Percentiles rank a stretch among this genome's conserved stretches.
Evolutionary conservation across 345 rosid genomes (phyloP).

Genomic region (Capsella bursapastoris): DNA sequence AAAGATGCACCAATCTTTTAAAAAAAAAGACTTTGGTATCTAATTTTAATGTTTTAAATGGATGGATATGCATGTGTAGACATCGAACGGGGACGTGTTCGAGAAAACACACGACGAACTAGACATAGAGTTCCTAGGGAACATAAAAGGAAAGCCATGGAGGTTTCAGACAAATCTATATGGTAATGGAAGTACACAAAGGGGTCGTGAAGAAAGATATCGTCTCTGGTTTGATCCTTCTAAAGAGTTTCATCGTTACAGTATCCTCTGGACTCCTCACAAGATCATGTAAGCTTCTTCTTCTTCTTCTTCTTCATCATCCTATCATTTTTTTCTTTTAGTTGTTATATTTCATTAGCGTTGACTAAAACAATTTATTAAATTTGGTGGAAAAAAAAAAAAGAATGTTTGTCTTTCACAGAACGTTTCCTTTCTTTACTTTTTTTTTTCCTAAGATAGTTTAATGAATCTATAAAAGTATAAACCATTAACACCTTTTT

Average conservation of each 20-base stretch:
- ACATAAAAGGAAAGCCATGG: constrained; percentile 84
- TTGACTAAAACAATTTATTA: constrained; percentile 24
- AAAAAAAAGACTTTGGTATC: background rate
- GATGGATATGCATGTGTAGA: constrained; percentile 44
- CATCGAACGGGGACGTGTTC: constrained; percentile 84
- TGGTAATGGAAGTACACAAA: constrained; percentile 84
- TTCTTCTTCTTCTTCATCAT: no score
- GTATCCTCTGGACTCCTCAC: constrained; percentile 85
- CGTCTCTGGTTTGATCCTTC: constrained; percentile 95
- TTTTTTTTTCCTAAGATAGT: constrained; percentile 14
- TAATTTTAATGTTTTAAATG: background rate
- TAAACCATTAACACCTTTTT: no score
- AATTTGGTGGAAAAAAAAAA: constrained; percentile 20
- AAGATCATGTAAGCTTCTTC: constrained; percentile 67
- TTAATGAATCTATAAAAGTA: constrained; percentile 20
- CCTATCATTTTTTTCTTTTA: background rate
- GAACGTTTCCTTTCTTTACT: constrained; percentile 31
- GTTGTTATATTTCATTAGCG: background rate
- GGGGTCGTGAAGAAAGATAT: constrained; percentile 95
- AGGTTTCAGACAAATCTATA: constrained; percentile 92
- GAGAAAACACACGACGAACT: constrained; percentile 86
- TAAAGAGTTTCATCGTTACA: constrained; percentile 78
- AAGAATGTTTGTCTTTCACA: constrained; percentile 31
- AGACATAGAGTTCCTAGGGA: constrained; percentile 95
- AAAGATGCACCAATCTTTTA: background rate